Percentiles rank a stretch among this genome's conserved stretches.
These are phyloP conservation scores for Exophiala sideris DNA, from an alignment of 2,329 filamentous ascomycete genomes.

Conservation along the genomic window DNA sequence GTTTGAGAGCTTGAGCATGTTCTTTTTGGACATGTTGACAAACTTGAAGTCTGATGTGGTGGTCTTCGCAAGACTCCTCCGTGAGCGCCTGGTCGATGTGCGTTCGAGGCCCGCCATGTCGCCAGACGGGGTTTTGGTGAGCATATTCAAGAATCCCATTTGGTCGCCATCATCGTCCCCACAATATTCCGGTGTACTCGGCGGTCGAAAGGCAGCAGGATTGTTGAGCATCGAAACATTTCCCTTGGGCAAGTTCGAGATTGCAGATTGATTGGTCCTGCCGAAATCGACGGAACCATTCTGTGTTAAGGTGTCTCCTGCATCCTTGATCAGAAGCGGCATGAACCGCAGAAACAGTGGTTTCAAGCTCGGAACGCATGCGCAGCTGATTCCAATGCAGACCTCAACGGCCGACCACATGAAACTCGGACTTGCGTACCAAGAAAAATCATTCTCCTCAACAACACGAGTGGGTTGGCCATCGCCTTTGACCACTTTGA, in stretches of 20 bases:
- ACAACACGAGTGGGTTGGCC: slow-evolving; percentile 23
- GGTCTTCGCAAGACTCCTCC: slow-evolving; percentile 19
- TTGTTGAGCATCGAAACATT: slow-evolving; percentile 27
- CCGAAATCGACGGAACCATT: slow-evolving; percentile 20
- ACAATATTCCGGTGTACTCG: slow-evolving; percentile 22
- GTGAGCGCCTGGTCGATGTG: slow-evolving; percentile 35
- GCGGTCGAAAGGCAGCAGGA: slow-evolving; percentile 26
- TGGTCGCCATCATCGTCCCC: slow-evolving; percentile 26
- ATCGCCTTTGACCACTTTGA: slow-evolving; percentile 40
- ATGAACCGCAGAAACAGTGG: slow-evolving; percentile 68
- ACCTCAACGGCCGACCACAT: slow-evolving; percentile 96
- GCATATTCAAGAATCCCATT: slow-evolving; percentile 30
- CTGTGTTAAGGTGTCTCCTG: slow-evolving; percentile 29
- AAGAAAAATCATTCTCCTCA: slow-evolving; percentile 51
- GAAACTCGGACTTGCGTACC: slow-evolving; percentile 77
- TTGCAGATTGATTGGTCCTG: slow-evolving; percentile 17
- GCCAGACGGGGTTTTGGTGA: slow-evolving; percentile 14
- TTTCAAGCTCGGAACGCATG: slow-evolving; percentile 88
- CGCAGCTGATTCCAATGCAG: slow-evolving; percentile 84
- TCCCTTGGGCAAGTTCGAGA: background rate
- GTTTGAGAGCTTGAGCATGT: slow-evolving; percentile 57
- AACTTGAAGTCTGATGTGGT: slow-evolving; percentile 58
- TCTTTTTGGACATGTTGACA: slow-evolving; percentile 56
- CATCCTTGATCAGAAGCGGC: slow-evolving; percentile 55
- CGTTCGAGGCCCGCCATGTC: slow-evolving; percentile 19